These are phyloP conservation scores for Tardiomyces digboiensis DNA, from an alignment of 1,139 yeast genomes.

Conservation along the genomic window DNA sequence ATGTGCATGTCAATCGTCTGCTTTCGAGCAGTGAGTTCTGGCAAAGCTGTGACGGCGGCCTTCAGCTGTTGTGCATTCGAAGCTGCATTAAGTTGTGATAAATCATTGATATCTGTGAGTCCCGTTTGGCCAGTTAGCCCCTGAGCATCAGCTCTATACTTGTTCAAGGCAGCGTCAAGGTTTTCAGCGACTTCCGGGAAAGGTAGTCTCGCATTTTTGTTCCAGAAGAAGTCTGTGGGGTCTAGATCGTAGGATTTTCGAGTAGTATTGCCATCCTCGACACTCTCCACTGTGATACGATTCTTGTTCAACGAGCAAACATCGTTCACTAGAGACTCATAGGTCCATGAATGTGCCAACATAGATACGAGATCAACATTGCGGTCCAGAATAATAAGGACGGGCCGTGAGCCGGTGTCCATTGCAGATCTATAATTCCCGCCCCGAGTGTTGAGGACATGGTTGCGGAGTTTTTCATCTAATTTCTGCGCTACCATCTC, in stretches of 20 bases:
- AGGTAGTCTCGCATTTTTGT: conserved; percentile 71
- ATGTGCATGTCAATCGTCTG: conserved; percentile 91
- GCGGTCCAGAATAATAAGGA: conserved; percentile 75
- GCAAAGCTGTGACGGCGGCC: conserved; percentile 85
- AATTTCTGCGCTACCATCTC: conserved; percentile 85
- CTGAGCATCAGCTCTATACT: conserved; percentile 79
- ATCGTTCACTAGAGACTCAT: conserved; percentile 93
- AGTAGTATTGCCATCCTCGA: conserved; percentile 28
- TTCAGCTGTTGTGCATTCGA: conserved; percentile 57
- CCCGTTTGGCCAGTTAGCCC: conserved; percentile 80
- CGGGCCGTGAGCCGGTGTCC: conserved; percentile 39
- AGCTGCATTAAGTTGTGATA: conserved; percentile 42
- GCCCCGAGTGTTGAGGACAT: conserved; percentile 57
- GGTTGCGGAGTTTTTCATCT: conserved; percentile 75
- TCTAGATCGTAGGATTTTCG: conserved; percentile 73
- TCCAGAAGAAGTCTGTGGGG: conserved; percentile 92
- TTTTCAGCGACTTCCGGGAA: conserved; percentile 98
- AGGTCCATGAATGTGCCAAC: conserved; percentile 97
- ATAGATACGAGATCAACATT: conserved; percentile 84
- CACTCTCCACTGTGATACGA: conserved; percentile 49
- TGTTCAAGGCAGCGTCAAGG: conserved; percentile 73
- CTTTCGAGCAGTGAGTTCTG: conserved; percentile 85
- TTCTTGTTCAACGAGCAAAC: conserved; percentile 76
- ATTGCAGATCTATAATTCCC: conserved; percentile 4
- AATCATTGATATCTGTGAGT: conserved; percentile 50